Evolutionary conservation across 2,329 filamentous ascomycete genomes (phyloP).

Genomic region (Penicillium crustosum): DNA sequence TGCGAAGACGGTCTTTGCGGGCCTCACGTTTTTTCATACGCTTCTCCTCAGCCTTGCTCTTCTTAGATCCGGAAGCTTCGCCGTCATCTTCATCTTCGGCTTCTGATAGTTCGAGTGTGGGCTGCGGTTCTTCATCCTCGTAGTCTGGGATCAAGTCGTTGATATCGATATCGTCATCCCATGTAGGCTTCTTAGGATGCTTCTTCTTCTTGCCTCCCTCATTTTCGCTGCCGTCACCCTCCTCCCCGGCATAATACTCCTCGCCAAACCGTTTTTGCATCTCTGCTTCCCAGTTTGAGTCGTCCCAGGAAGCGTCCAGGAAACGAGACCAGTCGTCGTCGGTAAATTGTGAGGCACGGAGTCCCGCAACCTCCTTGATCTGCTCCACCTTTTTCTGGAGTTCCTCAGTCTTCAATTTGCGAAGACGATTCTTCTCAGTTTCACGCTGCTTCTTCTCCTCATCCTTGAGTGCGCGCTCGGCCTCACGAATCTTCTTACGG

Average conservation of each 20-base stretch:
- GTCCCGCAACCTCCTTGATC: conserved; percentile 85
- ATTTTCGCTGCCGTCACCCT: conserved; percentile 56
- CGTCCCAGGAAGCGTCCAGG: conserved; percentile 83
- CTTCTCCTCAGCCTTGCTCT: conserved; percentile 51
- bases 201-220: conserved; percentile 55
- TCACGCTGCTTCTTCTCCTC: conserved; percentile 72
- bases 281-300: conserved; percentile 84
- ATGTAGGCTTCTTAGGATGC: conserved; percentile 77
- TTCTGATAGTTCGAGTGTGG: conserved; percentile 59
- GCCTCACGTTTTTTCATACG: conserved; percentile 66
- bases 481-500: conserved; percentile 75
- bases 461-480: conserved; percentile 74
- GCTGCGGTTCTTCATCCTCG: conserved; percentile 66
- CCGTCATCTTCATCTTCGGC: conserved; percentile 45
- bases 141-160: conserved; percentile 87
- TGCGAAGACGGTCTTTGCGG: conserved; percentile 76
- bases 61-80: conserved; percentile 49
- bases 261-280: conserved; percentile 89
- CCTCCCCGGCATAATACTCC: conserved; percentile 69
- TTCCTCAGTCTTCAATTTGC: conserved; percentile 87
- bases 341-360: conserved; percentile 64
- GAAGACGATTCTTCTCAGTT: conserved; percentile 77
- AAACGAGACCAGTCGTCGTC: conserved; percentile 83
- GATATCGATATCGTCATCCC: conserved; percentile 98
- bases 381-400: conserved; percentile 81